Evolutionary conservation across 2,329 filamentous ascomycete species (phyloP), one percentile per base, ranked within the genome.

Genomic region (Penicillium sp.): DNA sequence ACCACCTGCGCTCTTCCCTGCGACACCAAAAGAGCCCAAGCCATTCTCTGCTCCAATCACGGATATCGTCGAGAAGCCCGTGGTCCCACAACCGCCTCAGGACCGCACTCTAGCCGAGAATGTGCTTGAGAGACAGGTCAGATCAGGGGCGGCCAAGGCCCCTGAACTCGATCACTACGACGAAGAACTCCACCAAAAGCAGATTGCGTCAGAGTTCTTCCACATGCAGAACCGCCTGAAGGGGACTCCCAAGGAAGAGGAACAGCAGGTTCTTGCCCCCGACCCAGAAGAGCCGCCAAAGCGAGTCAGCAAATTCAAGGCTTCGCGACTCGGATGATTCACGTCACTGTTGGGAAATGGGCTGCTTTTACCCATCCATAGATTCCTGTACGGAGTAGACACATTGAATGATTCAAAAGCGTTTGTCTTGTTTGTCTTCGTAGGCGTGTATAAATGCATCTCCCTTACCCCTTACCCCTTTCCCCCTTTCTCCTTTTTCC

Each of bases 171-270:
- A 89, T 61, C 87, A 89, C 60, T 78, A 93, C 38, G 88, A 96
- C 62, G 84, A 88, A 5, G 80, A 85, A 18, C 77, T 92, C 29
- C 79, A 93, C 47, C 83, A 88, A 49, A 86, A 89, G 58, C 88
- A 96, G 70, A 86, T 96, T 13, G 87, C 89, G 7, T 83, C 85
- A 36, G 89, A 95, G 67, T 96, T 96, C 72, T 88, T 96, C 70
- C 86, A 84, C 42, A 80, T 90, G 71, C 88, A 93, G 18, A 96
- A 92, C 69, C 84, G 83, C 65, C 87, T 95, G 73, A 92, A 97
- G 50, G 83, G 86, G 63, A 96, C 96, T 71, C 76, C 88, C 64
- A 82, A 84, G 53, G 84, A 91, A 62, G 84, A 89, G 55, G 86
- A 90, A 55, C 80, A 83, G 48, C 82, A 81, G 43, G 83, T 86